These are phyloP conservation scores for Alternaria angustiovoidea DNA, from an alignment of 2,329 filamentous ascomycete species.

Conservation along the genomic window DNA sequence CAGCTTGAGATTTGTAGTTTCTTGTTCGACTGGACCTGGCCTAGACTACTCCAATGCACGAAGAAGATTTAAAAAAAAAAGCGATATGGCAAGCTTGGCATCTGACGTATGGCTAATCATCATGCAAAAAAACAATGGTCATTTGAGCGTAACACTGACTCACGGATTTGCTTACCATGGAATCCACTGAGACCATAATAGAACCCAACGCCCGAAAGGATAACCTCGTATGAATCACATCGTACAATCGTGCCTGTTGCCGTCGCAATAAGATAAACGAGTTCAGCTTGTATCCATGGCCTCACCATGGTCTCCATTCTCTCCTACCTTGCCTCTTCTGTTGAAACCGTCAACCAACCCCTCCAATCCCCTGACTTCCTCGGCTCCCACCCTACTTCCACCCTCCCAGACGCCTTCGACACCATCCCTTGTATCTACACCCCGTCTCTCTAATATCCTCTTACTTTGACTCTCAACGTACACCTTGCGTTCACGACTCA, in stretches of 20 bases:
- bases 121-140: neutral
- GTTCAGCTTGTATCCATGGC: constrained; percentile 36
- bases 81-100: neutral
- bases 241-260: neutral
- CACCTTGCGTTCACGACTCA: constrained; percentile 73
- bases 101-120: neutral
- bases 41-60: neutral
- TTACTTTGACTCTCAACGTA: constrained; percentile 85
- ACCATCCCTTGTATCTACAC: constrained; percentile 63
- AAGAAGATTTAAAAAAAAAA: neutral
- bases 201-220: neutral
- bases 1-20: neutral
- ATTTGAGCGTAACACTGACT: neutral
- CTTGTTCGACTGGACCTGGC: neutral
- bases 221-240: neutral
- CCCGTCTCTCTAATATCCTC: constrained; percentile 77
- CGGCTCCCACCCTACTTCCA: constrained; percentile 25
- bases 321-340: constrained; percentile 3
- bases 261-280: neutral
- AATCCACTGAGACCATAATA: neutral
- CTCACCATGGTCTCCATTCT: constrained; percentile 23
- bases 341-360: constrained; percentile 31
- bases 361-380: constrained; percentile 45
- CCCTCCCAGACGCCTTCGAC: constrained; percentile 44
- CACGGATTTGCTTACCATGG: neutral